These are phyloP conservation scores for Solanum virginianum DNA, from an alignment of 257 asterid genomes.

Conservation along the genomic window DNA sequence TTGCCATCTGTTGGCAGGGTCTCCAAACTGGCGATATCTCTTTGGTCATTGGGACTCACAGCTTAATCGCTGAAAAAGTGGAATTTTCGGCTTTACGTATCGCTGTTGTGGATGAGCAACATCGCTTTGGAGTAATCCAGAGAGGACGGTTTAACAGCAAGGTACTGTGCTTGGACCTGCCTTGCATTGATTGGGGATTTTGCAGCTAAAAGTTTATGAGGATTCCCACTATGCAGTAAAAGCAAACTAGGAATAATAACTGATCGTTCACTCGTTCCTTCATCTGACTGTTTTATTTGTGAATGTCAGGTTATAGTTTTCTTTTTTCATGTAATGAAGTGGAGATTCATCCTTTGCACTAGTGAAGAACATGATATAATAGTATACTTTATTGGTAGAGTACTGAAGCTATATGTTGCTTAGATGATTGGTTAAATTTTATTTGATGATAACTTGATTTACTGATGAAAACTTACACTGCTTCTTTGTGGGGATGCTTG, in stretches of 20 bases:
- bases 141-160: constrained; percentile 92
- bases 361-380: not conserved
- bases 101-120: constrained; percentile 92
- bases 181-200: not conserved
- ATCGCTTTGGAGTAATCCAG: constrained; percentile 94
- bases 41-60: constrained; percentile 88
- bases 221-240: not conserved
- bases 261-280: not conserved
- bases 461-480: not conserved
- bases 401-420: not conserved
- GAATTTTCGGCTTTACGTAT: constrained; percentile 78
- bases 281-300: not conserved
- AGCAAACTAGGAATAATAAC: not conserved
- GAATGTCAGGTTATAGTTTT: not conserved
- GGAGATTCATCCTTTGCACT: not conserved
- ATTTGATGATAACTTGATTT: not conserved
- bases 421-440: not conserved
- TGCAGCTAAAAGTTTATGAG: not conserved
- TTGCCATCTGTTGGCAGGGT: constrained; percentile 34
- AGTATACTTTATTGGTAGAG: not conserved
- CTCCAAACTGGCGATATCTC: constrained; percentile 76
- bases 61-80: constrained; percentile 80
- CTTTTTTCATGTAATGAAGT: not conserved
- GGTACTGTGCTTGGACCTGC: constrained; percentile 31
- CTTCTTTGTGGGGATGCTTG: not conserved